Conservation (phyloP, 176 grass and related monocot species). For the Miscanthus lutarioriparius region DNA sequence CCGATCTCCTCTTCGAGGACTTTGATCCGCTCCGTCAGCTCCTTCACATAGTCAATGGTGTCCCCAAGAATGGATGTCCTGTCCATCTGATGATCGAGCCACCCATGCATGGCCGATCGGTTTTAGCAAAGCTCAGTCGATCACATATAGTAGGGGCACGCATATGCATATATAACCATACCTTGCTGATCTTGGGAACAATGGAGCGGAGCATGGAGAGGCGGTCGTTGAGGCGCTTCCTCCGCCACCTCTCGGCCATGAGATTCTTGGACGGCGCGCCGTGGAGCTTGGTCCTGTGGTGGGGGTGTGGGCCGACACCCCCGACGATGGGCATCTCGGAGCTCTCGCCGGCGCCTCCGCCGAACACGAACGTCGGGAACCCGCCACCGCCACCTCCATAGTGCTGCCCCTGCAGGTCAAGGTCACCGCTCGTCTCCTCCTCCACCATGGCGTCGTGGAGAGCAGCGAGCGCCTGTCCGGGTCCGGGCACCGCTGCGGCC, state of each 20-base stretch:
- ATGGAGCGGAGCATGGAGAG: constrained; percentile 93
- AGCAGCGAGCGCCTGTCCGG: not conserved
- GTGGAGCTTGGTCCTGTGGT: constrained; percentile 41
- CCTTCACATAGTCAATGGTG: constrained; percentile 87
- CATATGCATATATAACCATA: constrained; percentile 2
- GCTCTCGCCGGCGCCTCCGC: constrained; percentile 25
- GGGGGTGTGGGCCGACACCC: not conserved
- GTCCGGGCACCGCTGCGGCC: not conserved
- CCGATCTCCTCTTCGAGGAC: constrained; percentile 57
- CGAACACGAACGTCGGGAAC: constrained; percentile 47
- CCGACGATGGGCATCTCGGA: not conserved
- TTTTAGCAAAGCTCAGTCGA: not conserved
- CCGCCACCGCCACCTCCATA: not conserved
- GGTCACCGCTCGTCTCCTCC: constrained; percentile 25
- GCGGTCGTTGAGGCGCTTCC: constrained; percentile 82
- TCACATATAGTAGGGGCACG: not conserved
- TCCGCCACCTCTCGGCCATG: constrained; percentile 77
- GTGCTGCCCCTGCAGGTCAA: not conserved
- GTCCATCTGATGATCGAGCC: constrained; percentile 56
- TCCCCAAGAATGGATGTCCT: constrained; percentile 81
- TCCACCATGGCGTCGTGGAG: constrained; percentile 41
- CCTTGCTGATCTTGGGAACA: constrained; percentile 86
- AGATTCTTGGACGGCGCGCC: constrained; percentile 70
- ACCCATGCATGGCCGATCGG: not conserved
- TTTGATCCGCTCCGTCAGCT: constrained; percentile 71